Conservation (phyloP, 495 filamentous ascomycete species). For the Xylaria cubensis region DNA sequence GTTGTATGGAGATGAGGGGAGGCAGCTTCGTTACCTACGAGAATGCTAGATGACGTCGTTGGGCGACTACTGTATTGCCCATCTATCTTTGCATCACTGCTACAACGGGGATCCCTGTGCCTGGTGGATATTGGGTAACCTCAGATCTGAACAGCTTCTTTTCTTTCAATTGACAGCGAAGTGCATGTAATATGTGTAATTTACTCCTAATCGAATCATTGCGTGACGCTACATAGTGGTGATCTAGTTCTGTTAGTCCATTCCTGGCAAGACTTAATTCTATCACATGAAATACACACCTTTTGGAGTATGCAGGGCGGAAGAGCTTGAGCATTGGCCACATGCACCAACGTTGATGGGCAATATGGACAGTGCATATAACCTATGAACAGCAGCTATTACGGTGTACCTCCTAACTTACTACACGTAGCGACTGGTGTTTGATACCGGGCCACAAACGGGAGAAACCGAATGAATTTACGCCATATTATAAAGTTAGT, state of each 20-base stretch:
- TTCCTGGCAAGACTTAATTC: conserved; percentile 9
- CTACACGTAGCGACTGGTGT: neutral
- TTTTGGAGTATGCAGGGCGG: neutral
- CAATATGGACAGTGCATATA: neutral
- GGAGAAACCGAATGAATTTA: neutral
- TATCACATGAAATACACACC: neutral
- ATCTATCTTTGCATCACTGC: neutral
- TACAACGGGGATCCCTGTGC: conserved; percentile 12
- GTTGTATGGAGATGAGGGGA: conserved; percentile 12
- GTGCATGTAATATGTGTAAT: neutral
- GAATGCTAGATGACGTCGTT: conserved; percentile 41
- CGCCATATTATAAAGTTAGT: neutral
- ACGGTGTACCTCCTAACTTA: neutral
- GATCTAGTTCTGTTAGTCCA: neutral
- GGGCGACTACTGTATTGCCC: conserved; percentile 20
- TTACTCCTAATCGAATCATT: neutral
- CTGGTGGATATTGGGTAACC: conserved; percentile 5
- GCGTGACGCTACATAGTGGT: neutral
- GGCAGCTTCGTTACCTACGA: conserved; percentile 26
- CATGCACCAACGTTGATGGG: neutral
- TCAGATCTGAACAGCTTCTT: neutral
- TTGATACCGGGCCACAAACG: neutral
- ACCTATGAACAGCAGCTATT: neutral
- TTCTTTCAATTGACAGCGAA: neutral
- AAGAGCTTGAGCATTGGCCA: conserved; percentile 19